Evolutionary conservation across 164 flowering plant genomes (phyloP).

Genomic region (Stephania yunnanensis): DNA sequence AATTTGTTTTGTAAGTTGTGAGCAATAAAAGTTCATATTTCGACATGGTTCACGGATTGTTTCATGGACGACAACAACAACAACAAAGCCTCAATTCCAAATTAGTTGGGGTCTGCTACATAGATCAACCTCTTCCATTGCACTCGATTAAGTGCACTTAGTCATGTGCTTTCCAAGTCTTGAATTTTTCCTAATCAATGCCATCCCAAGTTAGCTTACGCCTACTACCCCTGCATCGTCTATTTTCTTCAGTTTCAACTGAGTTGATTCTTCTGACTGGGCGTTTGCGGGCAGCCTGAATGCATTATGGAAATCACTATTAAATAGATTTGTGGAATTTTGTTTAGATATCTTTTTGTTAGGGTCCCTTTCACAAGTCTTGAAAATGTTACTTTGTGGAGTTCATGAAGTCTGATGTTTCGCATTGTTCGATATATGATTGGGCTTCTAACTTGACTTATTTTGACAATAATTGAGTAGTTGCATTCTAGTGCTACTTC

Average conservation of each 20-base stretch:
- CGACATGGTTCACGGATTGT: neutral
- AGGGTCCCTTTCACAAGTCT: neutral
- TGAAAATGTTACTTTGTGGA: neutral
- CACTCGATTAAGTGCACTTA: too few relatives aligned
- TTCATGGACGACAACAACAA: neutral
- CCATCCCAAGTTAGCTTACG: too few relatives aligned
- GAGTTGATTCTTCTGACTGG: too few relatives aligned
- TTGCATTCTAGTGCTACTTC: neutral
- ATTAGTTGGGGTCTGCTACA: too few relatives aligned
- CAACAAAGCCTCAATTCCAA: too few relatives aligned
- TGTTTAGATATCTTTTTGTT: neutral
- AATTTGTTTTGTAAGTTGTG: conserved; percentile 58
- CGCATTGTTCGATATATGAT: neutral
- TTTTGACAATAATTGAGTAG: neutral
- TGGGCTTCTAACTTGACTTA: neutral
- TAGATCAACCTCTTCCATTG: too few relatives aligned
- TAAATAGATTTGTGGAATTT: neutral
- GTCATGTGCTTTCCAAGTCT: too few relatives aligned
- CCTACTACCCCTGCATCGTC: too few relatives aligned
- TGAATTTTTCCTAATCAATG: too few relatives aligned
- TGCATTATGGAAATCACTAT: neutral
- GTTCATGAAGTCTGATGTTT: neutral
- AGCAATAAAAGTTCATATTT: neutral
- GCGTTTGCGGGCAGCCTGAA: neutral
- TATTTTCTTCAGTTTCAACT: too few relatives aligned